phyloP scores from a whole-genome alignment of 2,329 filamentous ascomycete species.

The Periconia digitata region DNA sequence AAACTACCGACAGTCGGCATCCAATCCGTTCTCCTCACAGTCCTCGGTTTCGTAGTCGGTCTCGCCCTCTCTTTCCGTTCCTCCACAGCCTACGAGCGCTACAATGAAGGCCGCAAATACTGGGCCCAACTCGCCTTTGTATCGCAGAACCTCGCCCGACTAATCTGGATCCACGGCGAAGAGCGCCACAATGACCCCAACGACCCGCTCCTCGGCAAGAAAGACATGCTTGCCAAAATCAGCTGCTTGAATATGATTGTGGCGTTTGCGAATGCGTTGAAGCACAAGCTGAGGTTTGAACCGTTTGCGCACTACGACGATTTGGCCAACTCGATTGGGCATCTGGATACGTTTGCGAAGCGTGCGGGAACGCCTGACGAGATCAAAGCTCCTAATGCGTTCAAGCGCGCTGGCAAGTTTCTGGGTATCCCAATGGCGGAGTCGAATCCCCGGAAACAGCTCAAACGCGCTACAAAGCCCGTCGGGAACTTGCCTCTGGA shows the following conservation, averaged over 20 bases:
- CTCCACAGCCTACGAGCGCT: slow-evolving; percentile 74
- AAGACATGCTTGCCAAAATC: slow-evolving; percentile 69
- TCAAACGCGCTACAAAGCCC: slow-evolving; percentile 70
- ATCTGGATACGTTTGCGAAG: slow-evolving; percentile 74
- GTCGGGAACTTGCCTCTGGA: slow-evolving; percentile 81
- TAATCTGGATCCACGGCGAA: slow-evolving; percentile 79
- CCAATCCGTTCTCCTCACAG: slow-evolving; percentile 68
- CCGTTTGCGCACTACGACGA: slow-evolving; percentile 76
- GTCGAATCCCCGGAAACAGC: slow-evolving; percentile 72
- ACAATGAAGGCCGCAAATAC: slow-evolving; percentile 61
- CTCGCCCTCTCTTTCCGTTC: slow-evolving; percentile 73
- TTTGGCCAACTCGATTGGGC: slow-evolving; percentile 66
- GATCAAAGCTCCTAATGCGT: slow-evolving; percentile 31
- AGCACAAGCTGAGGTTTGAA: slow-evolving; percentile 84
- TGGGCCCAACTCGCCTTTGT: slow-evolving; percentile 61
- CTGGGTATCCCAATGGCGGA: slow-evolving; percentile 74
- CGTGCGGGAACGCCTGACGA: slow-evolving; percentile 39
- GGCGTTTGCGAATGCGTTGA: slow-evolving; percentile 74
- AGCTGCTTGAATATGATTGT: slow-evolving; percentile 69
- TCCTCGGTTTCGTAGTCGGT: slow-evolving; percentile 79
- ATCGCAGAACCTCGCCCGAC: slow-evolving; percentile 62
- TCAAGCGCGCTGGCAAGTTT: slow-evolving; percentile 69
- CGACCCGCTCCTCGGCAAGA: slow-evolving; percentile 56
- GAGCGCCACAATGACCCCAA: slow-evolving; percentile 56
- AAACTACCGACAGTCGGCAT: slow-evolving; percentile 55